phyloP scores from a whole-genome alignment of 2,329 filamentous ascomycete species.

The Apiospora pterosperma region DNA sequence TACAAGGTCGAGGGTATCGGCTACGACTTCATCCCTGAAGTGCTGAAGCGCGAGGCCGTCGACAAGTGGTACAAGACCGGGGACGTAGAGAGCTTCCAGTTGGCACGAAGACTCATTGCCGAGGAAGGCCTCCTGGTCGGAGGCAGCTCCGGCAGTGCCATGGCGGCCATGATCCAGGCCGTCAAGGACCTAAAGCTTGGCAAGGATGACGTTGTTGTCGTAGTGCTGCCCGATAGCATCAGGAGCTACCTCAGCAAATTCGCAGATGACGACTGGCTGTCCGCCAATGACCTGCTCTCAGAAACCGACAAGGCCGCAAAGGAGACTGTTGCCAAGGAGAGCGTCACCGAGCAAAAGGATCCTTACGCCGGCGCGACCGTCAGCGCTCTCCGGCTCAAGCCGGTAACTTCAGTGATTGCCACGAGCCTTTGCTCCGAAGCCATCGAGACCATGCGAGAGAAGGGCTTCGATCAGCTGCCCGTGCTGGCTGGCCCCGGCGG shows the following conservation, averaged over 20 bases:
- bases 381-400: slow-evolving; percentile 81
- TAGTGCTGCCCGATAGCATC: slow-evolving; percentile 92
- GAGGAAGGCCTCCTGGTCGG: slow-evolving; percentile 94
- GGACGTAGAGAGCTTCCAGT: slow-evolving; percentile 85
- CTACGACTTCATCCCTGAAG: slow-evolving; percentile 96
- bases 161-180: slow-evolving; percentile 76
- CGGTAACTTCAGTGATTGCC: slow-evolving; percentile 79
- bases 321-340: slow-evolving; percentile 40
- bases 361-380: slow-evolving; percentile 78
- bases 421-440: slow-evolving; percentile 76
- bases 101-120: slow-evolving; percentile 83
- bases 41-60: slow-evolving; percentile 74
- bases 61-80: slow-evolving; percentile 99
- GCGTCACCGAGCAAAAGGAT: slow-evolving; percentile 46
- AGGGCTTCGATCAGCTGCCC: slow-evolving; percentile 95
- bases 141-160: slow-evolving; percentile 88
- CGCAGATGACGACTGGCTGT: slow-evolving; percentile 97
- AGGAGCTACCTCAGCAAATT: slow-evolving; percentile 98
- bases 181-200: slow-evolving; percentile 73
- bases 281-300: slow-evolving; percentile 90
- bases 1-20: slow-evolving; percentile 99
- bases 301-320: slow-evolving; percentile 40
- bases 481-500: slow-evolving; percentile 69
- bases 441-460: slow-evolving; percentile 97
- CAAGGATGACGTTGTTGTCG: slow-evolving; percentile 84